phyloP scores from a whole-genome alignment of 2,329 filamentous ascomycete genomes.

The Colletotrichum tamarilloi region DNA sequence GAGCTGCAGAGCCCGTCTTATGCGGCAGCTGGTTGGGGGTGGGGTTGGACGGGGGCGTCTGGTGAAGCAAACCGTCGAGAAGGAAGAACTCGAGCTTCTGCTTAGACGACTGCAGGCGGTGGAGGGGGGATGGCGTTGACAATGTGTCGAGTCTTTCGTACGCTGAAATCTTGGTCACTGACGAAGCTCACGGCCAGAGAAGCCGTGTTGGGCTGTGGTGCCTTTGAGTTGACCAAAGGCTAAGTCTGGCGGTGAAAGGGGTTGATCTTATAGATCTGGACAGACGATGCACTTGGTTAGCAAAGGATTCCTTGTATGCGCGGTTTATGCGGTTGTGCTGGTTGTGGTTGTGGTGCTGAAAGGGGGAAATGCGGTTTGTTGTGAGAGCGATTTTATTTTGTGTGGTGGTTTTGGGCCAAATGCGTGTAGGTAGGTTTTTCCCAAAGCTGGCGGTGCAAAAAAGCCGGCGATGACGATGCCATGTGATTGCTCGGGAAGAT shows the following conservation, averaged over 20 bases:
- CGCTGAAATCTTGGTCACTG: conserved; percentile 77
- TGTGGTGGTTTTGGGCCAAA: background rate
- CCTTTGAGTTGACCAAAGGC: conserved; percentile 79
- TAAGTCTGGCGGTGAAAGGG: conserved; percentile 40
- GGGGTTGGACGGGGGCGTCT: conserved; percentile 63
- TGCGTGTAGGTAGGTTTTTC: background rate
- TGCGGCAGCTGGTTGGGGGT: conserved; percentile 94
- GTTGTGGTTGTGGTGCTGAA: background rate
- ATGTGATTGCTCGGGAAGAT: conserved; percentile 30
- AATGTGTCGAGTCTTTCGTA: conserved; percentile 72
- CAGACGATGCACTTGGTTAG: conserved; percentile 5
- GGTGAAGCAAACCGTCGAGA: conserved; percentile 61
- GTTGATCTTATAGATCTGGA: conserved; percentile 36
- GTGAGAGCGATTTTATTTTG: conserved; percentile 15
- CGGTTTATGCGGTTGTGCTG: background rate
- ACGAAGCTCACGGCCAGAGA: conserved; percentile 69
- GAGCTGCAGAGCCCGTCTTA: conserved; percentile 98
- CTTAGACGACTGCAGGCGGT: conserved; percentile 62
- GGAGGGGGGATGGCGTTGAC: conserved; percentile 72
- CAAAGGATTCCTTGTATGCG: conserved; percentile 1
- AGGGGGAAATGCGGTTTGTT: background rate
- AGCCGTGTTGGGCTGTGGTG: conserved; percentile 69
- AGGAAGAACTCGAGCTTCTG: conserved; percentile 58
- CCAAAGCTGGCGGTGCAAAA: background rate
- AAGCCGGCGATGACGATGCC: conserved; percentile 22